phyloP scores from a whole-genome alignment of 1,284 basidiomycete species.

The Cryptococcus hybrid region DNA sequence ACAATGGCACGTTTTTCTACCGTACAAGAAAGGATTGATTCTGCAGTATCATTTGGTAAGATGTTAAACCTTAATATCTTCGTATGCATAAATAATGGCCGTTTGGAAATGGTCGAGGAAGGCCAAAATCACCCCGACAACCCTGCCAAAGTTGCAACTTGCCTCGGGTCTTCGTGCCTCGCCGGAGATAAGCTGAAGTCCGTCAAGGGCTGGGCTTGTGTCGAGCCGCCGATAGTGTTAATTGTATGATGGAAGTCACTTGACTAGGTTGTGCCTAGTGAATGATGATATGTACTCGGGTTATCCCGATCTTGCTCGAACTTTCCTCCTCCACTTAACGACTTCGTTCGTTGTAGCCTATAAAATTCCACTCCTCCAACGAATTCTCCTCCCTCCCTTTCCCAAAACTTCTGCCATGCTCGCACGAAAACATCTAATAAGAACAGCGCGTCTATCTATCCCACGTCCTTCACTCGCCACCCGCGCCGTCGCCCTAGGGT shows the following conservation, averaged over 20 bases:
- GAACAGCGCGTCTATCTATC: conserved; percentile 10
- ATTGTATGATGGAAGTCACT: not conserved
- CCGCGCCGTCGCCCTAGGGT: not conserved
- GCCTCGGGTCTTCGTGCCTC: too few species aligned
- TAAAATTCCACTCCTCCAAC: not conserved
- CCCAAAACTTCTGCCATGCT: conserved; percentile 7
- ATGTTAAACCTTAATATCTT: too few species aligned
- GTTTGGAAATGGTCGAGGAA: too few species aligned
- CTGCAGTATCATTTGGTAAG: too few species aligned
- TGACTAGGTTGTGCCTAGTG: not conserved
- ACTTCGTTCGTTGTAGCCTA: not conserved
- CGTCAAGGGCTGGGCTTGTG: too few species aligned
- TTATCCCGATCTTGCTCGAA: not conserved
- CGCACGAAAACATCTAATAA: conserved; percentile 15
- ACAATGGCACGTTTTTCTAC: too few species aligned
- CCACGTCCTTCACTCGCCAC: conserved; percentile 1
- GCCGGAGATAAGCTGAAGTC: too few species aligned
- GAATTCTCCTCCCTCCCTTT: not conserved
- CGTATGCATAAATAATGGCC: too few species aligned
- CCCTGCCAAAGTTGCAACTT: too few species aligned
- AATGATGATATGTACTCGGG: not conserved
- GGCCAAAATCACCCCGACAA: too few species aligned
- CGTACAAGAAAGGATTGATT: too few species aligned
- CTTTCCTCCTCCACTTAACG: not conserved
- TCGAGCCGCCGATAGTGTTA: too few species aligned